Percentiles rank a stretch among this genome's conserved stretches.
phyloP scores from a whole-genome alignment of 202 grass and related monocot species.

The Setaria italica region DNA sequence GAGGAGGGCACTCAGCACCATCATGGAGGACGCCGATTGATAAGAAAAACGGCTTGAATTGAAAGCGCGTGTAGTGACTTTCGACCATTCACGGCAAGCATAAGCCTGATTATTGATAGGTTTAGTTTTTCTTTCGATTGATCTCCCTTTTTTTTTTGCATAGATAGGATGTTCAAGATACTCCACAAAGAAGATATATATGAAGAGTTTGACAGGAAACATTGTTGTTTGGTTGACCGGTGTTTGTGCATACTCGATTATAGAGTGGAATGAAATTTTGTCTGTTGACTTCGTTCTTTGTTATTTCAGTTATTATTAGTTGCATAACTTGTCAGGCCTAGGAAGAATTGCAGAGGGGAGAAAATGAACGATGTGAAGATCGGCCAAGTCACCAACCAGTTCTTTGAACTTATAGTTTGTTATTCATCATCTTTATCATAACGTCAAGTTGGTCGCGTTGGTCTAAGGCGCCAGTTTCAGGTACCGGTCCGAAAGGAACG shows the following conservation, averaged over 20 bases:
- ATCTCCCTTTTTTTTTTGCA: background rate
- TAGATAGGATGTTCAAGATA: background rate
- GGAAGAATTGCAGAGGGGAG: no score
- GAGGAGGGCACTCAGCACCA: conserved; percentile 43
- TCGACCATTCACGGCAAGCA: no score
- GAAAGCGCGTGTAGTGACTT: background rate
- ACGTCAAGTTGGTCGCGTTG: background rate
- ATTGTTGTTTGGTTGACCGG: background rate
- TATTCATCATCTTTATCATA: no score
- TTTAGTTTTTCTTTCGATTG: background rate
- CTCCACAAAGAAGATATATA: background rate
- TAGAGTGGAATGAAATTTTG: background rate
- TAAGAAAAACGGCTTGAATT: background rate
- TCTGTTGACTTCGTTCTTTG: background rate
- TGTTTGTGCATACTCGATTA: background rate
- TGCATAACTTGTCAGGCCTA: no score
- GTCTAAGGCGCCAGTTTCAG: conserved; percentile 93
- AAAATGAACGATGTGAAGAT: no score
- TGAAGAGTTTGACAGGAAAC: background rate
- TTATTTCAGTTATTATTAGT: background rate
- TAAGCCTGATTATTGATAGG: background rate
- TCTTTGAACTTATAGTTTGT: no score
- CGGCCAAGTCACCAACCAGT: no score
- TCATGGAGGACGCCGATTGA: conserved; percentile 44
- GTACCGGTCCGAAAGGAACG: conserved; percentile 79